Base-by-base conservation (phyloP, 2,329 filamentous ascomycete genomes). In the Aspergillus ruber region DNA sequence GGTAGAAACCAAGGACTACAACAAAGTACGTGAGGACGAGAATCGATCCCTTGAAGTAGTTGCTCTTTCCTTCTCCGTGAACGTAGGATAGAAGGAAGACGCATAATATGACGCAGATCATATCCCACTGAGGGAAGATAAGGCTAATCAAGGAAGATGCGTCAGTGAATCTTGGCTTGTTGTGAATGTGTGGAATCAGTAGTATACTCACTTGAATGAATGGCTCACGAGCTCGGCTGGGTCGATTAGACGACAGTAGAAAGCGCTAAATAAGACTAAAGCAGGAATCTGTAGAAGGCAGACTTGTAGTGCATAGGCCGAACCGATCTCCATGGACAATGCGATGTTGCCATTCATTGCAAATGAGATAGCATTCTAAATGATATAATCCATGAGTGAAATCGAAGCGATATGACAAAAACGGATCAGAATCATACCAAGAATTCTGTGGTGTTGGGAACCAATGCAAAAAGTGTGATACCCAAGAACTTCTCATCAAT, bases 321-420 rank as follows among this genome's bases (percentile, higher is more conserved):
- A 96, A 56, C 93, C 93, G 58, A 98, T 98, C 65, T 98, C 93
- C 93, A 98, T 98, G 33, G 90, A 96, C 15, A 98, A 75, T 0
- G 93, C 93, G 68, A 98, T 97, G 68, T 98, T 98, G 50, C 93
- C 93, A 63, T 98, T 97, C 91, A 98, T 98, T 46, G 93, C 93
- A 66, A 98, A 98, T 0, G 90, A 96, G 50, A 98, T 98, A 65
- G 91, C 93, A 69, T 98, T 98, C 84, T 90, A 50, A 40, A 21
- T 20, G 36, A 39, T 18, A 18, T 17, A 10, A 18, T 39, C 3
- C 25, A 29, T 29, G 25, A 39, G 36, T 18, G 8, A 39, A 39
- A 5, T 8, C n/a, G n/a, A 20, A 20, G 10, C 7, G 36, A 27
- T 4, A 17, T 12, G 6, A 52, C 27, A n/a, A 6, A 17, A 38